These are phyloP conservation scores for Lachnellula occidentalis DNA, from an alignment of 2,329 filamentous ascomycete species.

Conservation along the genomic window DNA sequence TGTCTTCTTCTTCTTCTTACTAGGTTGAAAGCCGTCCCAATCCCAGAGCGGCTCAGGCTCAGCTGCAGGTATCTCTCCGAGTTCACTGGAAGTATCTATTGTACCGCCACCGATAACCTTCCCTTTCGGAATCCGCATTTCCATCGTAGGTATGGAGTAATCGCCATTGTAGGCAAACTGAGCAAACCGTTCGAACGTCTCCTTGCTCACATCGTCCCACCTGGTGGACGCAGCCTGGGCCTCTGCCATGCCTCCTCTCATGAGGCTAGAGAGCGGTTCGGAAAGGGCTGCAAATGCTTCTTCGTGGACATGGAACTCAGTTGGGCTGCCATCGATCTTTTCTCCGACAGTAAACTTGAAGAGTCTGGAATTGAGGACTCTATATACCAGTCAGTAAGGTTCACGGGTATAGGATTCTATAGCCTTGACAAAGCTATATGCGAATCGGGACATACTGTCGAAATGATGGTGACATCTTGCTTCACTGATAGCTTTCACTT, in stretches of 20 bases:
- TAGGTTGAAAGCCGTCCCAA: too few relatives aligned
- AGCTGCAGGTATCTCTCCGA: not conserved
- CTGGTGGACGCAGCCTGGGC: constrained; percentile 2
- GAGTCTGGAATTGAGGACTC: constrained; percentile 17
- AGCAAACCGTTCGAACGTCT: constrained; percentile 19
- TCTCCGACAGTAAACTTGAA: constrained; percentile 21
- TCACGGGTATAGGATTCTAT: too few relatives aligned
- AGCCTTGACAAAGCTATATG: too few relatives aligned
- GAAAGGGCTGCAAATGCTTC: constrained; percentile 20
- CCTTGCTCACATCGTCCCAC: constrained; percentile 16
- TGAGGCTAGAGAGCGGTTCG: constrained; percentile 6
- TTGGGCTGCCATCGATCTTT: constrained; percentile 10
- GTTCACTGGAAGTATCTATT: not conserved
- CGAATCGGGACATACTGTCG: too few relatives aligned
- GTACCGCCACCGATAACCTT: not conserved
- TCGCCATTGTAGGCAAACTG: constrained; percentile 24
- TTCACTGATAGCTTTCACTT: too few relatives aligned
- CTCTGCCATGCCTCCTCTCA: constrained; percentile 9
- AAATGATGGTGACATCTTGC: too few relatives aligned
- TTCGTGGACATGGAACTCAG: constrained; percentile 16
- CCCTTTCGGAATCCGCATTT: not conserved
- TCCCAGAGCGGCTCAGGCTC: too few relatives aligned
- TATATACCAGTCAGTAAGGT: not conserved
- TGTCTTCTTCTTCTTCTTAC: not conserved
- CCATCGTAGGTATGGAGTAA: constrained; percentile 15